These are phyloP conservation scores for Sclerotinia nivalis DNA, from an alignment of 2,329 filamentous ascomycete genomes.

Conservation along the genomic window DNA sequence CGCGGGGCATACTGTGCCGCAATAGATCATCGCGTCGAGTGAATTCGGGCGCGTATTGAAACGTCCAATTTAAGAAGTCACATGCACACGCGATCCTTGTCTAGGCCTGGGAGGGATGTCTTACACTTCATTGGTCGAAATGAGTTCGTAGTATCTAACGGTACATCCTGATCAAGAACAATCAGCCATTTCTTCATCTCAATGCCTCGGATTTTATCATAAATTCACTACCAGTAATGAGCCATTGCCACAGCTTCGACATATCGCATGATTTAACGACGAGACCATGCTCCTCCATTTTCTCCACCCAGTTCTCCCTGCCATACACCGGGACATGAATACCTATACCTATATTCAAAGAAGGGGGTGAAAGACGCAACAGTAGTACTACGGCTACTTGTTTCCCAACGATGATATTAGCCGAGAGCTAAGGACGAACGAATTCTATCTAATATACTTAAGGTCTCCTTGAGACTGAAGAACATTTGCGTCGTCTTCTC, in stretches of 20 bases:
- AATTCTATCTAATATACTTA: neutral
- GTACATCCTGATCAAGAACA: neutral
- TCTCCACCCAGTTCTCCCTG: neutral
- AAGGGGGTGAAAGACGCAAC: neutral
- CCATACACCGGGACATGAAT: neutral
- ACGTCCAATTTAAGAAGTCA: neutral
- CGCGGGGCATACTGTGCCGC: neutral
- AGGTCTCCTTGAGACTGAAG: neutral
- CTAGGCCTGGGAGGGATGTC: too few species aligned
- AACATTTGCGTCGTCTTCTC: neutral
- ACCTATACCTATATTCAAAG: neutral
- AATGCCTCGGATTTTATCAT: neutral
- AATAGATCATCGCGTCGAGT: neutral
- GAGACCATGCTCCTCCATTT: neutral
- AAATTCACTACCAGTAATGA: neutral
- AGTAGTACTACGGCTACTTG: neutral
- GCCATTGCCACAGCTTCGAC: too few species aligned
- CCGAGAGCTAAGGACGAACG: neutral
- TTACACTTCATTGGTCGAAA: neutral
- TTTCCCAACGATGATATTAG: neutral
- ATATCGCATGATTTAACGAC: neutral
- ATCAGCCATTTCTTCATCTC: neutral
- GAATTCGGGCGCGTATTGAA: neutral
- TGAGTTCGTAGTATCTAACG: too few species aligned
- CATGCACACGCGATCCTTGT: conserved; percentile 4